A percentile compares a stretch with the other conserved stretches of the same genome.
Evolutionary conservation across 2,329 filamentous ascomycete genomes (phyloP).

Genomic region (Plectosphaerella plurivora): DNA sequence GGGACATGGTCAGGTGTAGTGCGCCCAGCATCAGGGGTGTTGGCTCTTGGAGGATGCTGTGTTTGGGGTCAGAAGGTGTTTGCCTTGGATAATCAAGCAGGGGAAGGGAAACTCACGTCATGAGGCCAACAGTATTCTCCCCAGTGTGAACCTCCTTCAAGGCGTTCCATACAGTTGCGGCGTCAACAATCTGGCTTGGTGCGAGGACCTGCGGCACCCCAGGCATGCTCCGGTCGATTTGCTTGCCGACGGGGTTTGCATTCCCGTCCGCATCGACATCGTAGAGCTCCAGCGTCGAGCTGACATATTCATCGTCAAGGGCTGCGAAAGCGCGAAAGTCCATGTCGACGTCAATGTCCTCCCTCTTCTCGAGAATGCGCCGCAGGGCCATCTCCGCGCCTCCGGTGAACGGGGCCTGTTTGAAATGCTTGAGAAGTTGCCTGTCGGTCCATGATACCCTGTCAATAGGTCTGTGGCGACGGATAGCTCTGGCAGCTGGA

Average conservation of each 20-base stretch:
- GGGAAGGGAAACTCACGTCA: slow-evolving; percentile 37
- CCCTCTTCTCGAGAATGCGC: slow-evolving; percentile 24
- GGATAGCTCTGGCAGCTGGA: neutral
- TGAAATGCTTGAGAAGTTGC: slow-evolving; percentile 34
- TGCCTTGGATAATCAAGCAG: neutral
- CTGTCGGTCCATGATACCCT: slow-evolving; percentile 25
- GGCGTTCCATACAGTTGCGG: slow-evolving; percentile 34
- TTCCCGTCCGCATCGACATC: slow-evolving; percentile 44
- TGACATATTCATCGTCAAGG: slow-evolving; percentile 34
- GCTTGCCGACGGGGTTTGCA: slow-evolving; percentile 18
- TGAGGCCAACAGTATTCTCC: slow-evolving; percentile 46
- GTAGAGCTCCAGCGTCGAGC: slow-evolving; percentile 53
- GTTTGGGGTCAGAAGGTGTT: slow-evolving; percentile 3
- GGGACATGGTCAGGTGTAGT: slow-evolving; percentile 52
- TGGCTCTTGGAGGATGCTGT: slow-evolving; percentile 55
- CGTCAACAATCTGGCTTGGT: slow-evolving; percentile 30
- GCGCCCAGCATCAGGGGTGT: slow-evolving; percentile 56
- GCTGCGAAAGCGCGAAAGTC: slow-evolving; percentile 28
- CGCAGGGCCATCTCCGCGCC: slow-evolving; percentile 31
- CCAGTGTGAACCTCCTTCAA: slow-evolving; percentile 31
- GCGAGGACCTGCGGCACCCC: slow-evolving; percentile 20
- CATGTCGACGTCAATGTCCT: slow-evolving; percentile 24
- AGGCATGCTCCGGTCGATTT: slow-evolving; percentile 1
- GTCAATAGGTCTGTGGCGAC: slow-evolving; percentile 4
- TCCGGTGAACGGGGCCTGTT: slow-evolving; percentile 34